Base-by-base conservation (phyloP, 257 asterid genomes). In the Capsicum chinense region DNA sequence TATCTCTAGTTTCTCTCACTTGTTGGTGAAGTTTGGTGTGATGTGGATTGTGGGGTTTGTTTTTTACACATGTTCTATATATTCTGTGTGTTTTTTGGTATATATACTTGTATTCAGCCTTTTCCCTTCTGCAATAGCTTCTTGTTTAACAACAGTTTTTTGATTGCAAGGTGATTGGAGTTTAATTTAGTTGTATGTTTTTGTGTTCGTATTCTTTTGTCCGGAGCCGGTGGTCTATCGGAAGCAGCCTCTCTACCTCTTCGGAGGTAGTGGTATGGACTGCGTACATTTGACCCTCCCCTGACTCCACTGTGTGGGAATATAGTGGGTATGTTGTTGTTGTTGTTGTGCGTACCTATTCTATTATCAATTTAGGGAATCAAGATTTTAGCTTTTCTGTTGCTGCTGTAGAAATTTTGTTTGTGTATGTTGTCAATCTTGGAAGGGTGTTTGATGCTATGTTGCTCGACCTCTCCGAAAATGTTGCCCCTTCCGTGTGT, bases 21-120 rank as follows among this genome's bases (percentile, higher is more conserved):
- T 21, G 62, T 70, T 69, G 82, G 85, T 80, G 57, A 39, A 1
- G 87, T 80, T 85, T 71, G 87, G 87, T 85, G 87, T 59, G 79
- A 79, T 35, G 70, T 14, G 37, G 62, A 11, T 84, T 68, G 62
- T 35, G 64, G 67, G 47, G 69, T 14, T 33, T 60, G 37, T 8
- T 74, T 73, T 81, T 39, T 58, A 26, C 33, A 26, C 44, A n/a
- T 56, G 11, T 42, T 58, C 56, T 70, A 6, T 16, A 16, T 33
- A 52, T 78, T 78, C 13, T 52, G 0, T 42, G 2, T 35, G 70
- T 59, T 62, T 35, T 70, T 16, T 35, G 17, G 48, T 7, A 37
- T 33, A 17, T 70, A 47, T 9, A 56, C 21, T 60, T 83, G 52
- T 79, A 63, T 86, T 80, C 58, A 47, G 10, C 17, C 74, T 80